Percentiles rank a stretch among this genome's conserved stretches.
Conservation (phyloP, 2,329 filamentous ascomycete genomes). For the Colletotrichum liaoningense region DNA sequence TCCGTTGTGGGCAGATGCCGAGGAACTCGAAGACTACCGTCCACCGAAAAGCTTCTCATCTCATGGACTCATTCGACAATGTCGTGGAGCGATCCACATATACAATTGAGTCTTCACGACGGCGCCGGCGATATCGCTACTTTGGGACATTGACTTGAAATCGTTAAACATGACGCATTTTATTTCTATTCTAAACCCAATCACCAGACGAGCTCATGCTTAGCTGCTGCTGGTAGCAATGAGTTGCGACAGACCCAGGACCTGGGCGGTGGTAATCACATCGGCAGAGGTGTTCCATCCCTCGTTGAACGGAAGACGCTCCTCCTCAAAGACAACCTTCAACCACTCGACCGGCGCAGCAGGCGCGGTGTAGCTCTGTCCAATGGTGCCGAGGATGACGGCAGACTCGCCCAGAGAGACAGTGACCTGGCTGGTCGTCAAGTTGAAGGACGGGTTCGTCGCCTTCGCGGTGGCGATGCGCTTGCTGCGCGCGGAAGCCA, state of each 20-base stretch:
- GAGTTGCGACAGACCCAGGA: conserved; percentile 21
- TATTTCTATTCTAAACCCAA: background rate
- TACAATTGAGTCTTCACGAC: background rate
- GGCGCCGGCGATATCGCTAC: background rate
- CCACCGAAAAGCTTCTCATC: no score
- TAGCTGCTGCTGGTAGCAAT: conserved; percentile 25
- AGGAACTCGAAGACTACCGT: background rate
- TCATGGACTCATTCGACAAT: background rate
- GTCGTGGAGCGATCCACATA: background rate
- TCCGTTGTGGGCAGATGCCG: background rate
- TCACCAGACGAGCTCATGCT: background rate
- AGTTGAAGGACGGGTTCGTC: conserved; percentile 24
- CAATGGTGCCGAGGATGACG: conserved; percentile 37
- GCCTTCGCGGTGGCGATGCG: conserved; percentile 40
- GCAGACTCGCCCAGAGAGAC: conserved; percentile 37
- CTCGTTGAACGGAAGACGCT: conserved; percentile 31
- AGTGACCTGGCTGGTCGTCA: conserved; percentile 38
- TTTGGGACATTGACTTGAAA: background rate
- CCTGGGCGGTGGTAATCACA: conserved; percentile 18
- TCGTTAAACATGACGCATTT: background rate
- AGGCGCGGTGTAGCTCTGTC: conserved; percentile 29
- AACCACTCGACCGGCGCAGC: conserved; percentile 29
- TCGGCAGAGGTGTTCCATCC: conserved; percentile 16
- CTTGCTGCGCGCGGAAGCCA: conserved; percentile 42
- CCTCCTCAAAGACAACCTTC: conserved; percentile 26